Conservation (phyloP, 1,284 basidiomycete species). For the Ganoderma leucocontextum region DNA sequence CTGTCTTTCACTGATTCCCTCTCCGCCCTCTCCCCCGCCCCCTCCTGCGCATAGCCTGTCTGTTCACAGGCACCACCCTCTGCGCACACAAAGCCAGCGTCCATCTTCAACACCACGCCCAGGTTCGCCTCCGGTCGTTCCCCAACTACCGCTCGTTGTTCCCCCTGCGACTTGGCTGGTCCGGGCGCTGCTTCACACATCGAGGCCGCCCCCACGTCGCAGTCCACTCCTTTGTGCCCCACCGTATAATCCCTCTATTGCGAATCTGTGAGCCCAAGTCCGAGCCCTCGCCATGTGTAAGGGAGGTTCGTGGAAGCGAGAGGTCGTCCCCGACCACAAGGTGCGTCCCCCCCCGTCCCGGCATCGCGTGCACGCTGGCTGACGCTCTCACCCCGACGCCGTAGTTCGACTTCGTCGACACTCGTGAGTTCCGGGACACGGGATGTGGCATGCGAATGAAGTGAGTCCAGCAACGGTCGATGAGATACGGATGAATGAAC, state of each 20-base stretch:
- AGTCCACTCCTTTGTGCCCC: slow-evolving; percentile 39
- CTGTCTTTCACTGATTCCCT: slow-evolving; percentile 4
- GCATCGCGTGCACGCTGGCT: slow-evolving; percentile 16
- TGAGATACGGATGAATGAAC: background rate
- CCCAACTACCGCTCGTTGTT: slow-evolving; percentile 46
- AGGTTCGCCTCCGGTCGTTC: slow-evolving; percentile 40
- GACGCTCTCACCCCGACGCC: slow-evolving; percentile 13
- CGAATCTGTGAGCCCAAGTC: slow-evolving; percentile 33
- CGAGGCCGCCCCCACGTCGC: slow-evolving; percentile 44
- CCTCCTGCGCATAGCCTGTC: slow-evolving; percentile 16
- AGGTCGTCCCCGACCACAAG: slow-evolving; percentile 98
- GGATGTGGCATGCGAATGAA: slow-evolving; percentile 87
- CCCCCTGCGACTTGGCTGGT: slow-evolving; percentile 73
- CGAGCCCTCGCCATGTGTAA: slow-evolving; percentile 65
- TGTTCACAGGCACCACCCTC: slow-evolving; percentile 15
- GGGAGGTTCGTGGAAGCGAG: slow-evolving; percentile 92
- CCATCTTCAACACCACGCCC: slow-evolving; percentile 27
- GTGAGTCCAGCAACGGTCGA: slow-evolving; percentile 53
- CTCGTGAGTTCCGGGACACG: slow-evolving; percentile 90
- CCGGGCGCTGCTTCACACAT: slow-evolving; percentile 47
- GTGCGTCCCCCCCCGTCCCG: slow-evolving; percentile 50
- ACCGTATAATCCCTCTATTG: slow-evolving; percentile 29
- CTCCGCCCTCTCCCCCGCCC: slow-evolving; percentile 12
- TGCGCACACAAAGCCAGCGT: slow-evolving; percentile 28
- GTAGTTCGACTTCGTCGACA: slow-evolving; percentile 97